These are phyloP conservation scores for Myochromella boudieri DNA, from an alignment of 768 basidiomycete species.

Conservation along the genomic window DNA sequence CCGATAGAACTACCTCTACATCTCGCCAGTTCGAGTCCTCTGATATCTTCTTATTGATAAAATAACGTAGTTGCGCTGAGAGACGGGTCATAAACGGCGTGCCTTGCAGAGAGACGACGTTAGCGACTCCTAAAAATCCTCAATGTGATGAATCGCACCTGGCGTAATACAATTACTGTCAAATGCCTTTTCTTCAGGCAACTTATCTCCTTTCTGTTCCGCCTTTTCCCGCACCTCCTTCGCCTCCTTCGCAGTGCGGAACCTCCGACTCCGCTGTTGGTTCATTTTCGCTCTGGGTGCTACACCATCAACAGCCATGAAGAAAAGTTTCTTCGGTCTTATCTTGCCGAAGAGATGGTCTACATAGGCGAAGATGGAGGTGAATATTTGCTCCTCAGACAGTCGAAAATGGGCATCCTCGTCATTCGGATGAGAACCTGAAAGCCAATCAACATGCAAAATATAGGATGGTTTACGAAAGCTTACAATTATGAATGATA, in stretches of 20 bases:
- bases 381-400: conserved; percentile 96
- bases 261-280: conserved; percentile 91
- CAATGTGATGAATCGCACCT: conserved; percentile 46
- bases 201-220: conserved; percentile 81
- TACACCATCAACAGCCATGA: conserved; percentile 98
- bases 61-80: conserved; percentile 92
- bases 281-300: conserved; percentile 99
- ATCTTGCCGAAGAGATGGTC: conserved; percentile 97
- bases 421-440: conserved; percentile 95
- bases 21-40: conserved; percentile 96
- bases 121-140: background rate
- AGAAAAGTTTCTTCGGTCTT: conserved; percentile 96
- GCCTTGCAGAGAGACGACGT: conserved; percentile 45
- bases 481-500: conserved; percentile 79
- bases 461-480: background rate
- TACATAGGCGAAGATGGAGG: conserved; percentile 95
- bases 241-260: conserved; percentile 92
- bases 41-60: conserved; percentile 96
- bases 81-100: conserved; percentile 94
- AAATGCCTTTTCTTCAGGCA: conserved; percentile 94
- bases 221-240: conserved; percentile 87
- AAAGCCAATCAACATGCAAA: background rate
- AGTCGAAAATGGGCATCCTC: conserved; percentile 94
- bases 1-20: conserved; percentile 90
- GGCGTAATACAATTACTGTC: conserved; percentile 99